Base-by-base conservation (phyloP, 2,329 filamentous ascomycete genomes). In the Monilinia aucupariae region DNA sequence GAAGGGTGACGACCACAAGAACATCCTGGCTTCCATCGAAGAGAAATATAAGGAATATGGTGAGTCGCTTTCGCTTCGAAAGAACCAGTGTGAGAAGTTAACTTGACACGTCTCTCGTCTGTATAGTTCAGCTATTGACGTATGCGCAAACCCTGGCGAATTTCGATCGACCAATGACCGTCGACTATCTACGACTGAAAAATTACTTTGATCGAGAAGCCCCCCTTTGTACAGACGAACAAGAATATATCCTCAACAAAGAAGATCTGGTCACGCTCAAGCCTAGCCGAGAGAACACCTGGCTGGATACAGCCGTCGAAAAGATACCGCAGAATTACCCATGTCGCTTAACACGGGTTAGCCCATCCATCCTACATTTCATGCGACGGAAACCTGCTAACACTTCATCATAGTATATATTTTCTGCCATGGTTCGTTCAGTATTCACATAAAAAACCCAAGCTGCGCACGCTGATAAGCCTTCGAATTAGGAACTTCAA, bases 251-350 rank as follows among this genome's bases (percentile, higher is more conserved):
- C 15, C 62, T 70, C 4, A 62, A 69, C 2, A 74, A 74, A 66
- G 76, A 78, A 63, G 77, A 78, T 59, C 64, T 78, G 0, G 68
- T 78, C 13, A 74, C 74, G 0, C 66, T 78, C 0, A 69, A 76
- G 4, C 69, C 74, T 1, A 74, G 74, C 0, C 59, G 76, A 47
- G 76, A 78, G 50, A 70, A 74, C 63, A 74, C 76, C 3, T 78
- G 75, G 75, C 71, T 78, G 1, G 76, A 78, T 62, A 65, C 65
- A 7, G 47, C 61, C 0, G 68, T 78, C 8, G 75, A 77, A 58
- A 65, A 55, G 2, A 48, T 70, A 12, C 52, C 73, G 17, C 64
- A 67, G 22, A 61, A 48, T 4, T 62, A 64, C 17, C 41, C 60
- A 20, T 63, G 66, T 48, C 58, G 32, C 27, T 30, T 68, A 10